phyloP scores from a whole-genome alignment of 192 early-diverging fungal genomes.

The Backusella circina region DNA sequence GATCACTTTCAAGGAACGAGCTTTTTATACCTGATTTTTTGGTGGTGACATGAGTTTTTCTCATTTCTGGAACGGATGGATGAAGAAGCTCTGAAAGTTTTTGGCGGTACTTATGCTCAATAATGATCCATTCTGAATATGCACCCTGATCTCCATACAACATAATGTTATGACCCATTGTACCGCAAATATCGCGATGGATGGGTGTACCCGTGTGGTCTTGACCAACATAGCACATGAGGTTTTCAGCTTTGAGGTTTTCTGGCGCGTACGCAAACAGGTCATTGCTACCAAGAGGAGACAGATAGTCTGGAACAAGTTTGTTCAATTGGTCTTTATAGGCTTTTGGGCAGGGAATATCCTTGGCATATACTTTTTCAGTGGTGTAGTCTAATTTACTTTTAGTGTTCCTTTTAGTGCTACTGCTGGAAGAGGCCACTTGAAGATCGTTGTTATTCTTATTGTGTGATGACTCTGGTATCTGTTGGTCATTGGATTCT shows the following conservation, averaged over 20 bases:
- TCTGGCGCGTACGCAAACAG: slow-evolving; percentile 14
- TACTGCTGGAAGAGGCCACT: neutral
- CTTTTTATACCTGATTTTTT: neutral
- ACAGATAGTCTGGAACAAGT: slow-evolving; percentile 18
- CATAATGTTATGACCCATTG: slow-evolving; percentile 40
- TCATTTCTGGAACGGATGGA: neutral
- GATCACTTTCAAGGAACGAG: slow-evolving; percentile 25
- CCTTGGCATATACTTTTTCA: slow-evolving; percentile 22
- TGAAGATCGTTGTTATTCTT: neutral
- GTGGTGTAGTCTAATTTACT: neutral
- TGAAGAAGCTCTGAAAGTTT: neutral
- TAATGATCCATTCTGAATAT: slow-evolving; percentile 17
- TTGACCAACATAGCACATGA: slow-evolving; percentile 34
- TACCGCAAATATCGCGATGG: slow-evolving; percentile 26
- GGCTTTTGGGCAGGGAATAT: slow-evolving; percentile 14
- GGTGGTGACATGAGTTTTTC: no score
- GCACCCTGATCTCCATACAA: slow-evolving; percentile 8
- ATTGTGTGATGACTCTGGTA: neutral
- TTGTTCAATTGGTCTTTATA: neutral
- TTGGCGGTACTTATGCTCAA: slow-evolving; percentile 1
- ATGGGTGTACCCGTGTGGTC: slow-evolving; percentile 18
- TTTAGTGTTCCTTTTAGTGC: neutral
- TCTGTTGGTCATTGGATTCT: neutral
- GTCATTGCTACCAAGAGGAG: slow-evolving; percentile 19
- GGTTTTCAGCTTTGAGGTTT: slow-evolving; percentile 21